Evolutionary conservation across 1,139 yeast species (phyloP).

Genomic region (Blastobotrys capitulatus): DNA sequence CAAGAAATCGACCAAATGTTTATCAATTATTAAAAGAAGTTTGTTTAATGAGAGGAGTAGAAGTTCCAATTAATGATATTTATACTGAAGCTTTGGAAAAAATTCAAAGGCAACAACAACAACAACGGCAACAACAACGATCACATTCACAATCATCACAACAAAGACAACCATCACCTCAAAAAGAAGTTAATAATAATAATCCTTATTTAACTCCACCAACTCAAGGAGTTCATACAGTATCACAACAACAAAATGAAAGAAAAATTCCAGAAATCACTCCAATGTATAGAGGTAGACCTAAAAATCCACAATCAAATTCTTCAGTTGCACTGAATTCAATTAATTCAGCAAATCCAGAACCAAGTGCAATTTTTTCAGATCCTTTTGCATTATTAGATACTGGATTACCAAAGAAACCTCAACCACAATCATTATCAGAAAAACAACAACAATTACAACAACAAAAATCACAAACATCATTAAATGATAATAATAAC

Average conservation of each 20-base stretch:
- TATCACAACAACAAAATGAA: neutral
- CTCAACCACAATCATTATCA: neutral
- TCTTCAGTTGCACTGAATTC: slow-evolving; percentile 14
- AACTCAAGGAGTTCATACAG: slow-evolving; percentile 4
- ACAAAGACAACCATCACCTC: neutral
- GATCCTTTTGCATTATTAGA: slow-evolving; percentile 19
- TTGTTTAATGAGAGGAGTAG: slow-evolving; percentile 48
- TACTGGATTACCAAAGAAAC: slow-evolving; percentile 6
- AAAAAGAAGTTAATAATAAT: neutral
- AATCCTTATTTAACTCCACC: neutral
- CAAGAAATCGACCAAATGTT: slow-evolving; percentile 77
- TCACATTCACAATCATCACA: no score
- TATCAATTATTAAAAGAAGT: slow-evolving; percentile 74
- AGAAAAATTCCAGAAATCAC: slow-evolving; percentile 21
- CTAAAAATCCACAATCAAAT: slow-evolving; percentile 13
- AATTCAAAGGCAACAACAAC: slow-evolving; percentile 16
- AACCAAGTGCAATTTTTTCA: slow-evolving; percentile 13
- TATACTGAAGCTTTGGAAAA: slow-evolving; percentile 18
- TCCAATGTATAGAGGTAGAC: slow-evolving; percentile 28
- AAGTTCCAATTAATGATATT: slow-evolving; percentile 45
- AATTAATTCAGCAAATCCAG: slow-evolving; percentile 7
- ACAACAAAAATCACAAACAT: neutral
- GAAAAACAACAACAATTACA: neutral
- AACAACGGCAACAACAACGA: slow-evolving; percentile 5
- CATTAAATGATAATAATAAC: no score